phyloP scores from a whole-genome alignment of 176 grass and related monocot genomes.

The Oryza officinalis region DNA sequence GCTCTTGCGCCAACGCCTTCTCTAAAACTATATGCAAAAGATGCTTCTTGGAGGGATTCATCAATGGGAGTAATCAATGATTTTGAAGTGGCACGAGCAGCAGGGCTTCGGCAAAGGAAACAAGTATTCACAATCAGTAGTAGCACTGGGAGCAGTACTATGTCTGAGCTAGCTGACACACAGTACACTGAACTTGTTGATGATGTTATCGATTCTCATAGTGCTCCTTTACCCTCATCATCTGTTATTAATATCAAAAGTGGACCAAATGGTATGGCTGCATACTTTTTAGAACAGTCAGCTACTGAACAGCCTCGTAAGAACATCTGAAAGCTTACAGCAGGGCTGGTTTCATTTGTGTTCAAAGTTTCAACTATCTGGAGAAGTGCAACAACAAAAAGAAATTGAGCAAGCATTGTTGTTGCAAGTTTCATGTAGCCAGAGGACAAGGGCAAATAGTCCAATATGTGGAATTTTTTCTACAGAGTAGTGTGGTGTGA shows the following conservation, averaged over 20 bases:
- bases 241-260: neutral
- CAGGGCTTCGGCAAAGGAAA: conserved; percentile 8
- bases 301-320: neutral
- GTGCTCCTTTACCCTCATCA: neutral
- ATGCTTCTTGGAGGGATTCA: conserved; percentile 12
- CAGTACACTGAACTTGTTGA: neutral
- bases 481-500: conserved; percentile 1
- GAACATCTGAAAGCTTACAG: neutral
- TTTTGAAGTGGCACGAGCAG: conserved; percentile 1
- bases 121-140: neutral
- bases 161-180: neutral
- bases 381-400: neutral
- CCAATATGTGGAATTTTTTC: conserved; percentile 11
- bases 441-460: neutral
- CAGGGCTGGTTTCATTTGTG: neutral
- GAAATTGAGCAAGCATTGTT: neutral
- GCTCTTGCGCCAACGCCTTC: neutral
- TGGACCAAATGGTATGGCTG: neutral
- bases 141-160: conserved; percentile 19
- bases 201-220: neutral
- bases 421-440: neutral
- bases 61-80: neutral
- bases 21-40: conserved; percentile 10
- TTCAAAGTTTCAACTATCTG: conserved; percentile 15
- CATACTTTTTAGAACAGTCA: neutral